These are phyloP conservation scores for Elaeagnus macrophylla DNA, from an alignment of 306 rosid genomes.

Conservation along the genomic window DNA sequence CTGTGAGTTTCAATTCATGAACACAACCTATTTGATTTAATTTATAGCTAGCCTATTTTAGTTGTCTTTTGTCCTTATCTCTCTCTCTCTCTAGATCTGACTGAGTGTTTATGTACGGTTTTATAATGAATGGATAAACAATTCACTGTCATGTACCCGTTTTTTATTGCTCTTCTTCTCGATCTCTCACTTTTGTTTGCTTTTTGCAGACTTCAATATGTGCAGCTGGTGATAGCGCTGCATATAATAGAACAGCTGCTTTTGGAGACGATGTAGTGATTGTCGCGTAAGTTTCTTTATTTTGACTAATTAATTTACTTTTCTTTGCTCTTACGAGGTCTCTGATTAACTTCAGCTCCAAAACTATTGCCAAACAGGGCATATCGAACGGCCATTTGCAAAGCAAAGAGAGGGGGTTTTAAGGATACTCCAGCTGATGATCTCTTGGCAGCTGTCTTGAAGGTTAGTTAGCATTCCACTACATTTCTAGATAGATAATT, in stretches of 20 bases:
- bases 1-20: slow-evolving; percentile 30
- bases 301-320: not conserved
- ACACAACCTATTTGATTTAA: not conserved
- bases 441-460: slow-evolving; percentile 70
- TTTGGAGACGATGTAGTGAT: slow-evolving; percentile 78
- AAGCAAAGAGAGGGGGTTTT: slow-evolving; percentile 74
- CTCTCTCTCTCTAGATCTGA: not conserved
- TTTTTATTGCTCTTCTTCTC: too few relatives aligned
- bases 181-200: not conserved
- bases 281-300: slow-evolving; percentile 59
- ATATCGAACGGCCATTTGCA: slow-evolving; percentile 79
- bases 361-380: slow-evolving; percentile 37
- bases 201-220: slow-evolving; percentile 51
- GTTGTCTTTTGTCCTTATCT: not conserved
- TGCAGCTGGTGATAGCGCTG: slow-evolving; percentile 41
- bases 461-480: slow-evolving; percentile 37
- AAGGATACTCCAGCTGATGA: slow-evolving; percentile 91
- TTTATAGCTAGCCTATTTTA: not conserved
- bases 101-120: not conserved
- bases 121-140: too few relatives aligned
- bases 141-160: too few relatives aligned
- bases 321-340: not conserved
- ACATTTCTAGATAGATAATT: not conserved
- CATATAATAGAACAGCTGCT: slow-evolving; percentile 29
- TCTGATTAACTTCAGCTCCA: not conserved